Evolutionary conservation across 2,329 filamentous ascomycete species (phyloP).

Genomic region (Microdochium trichocladiopsis): DNA sequence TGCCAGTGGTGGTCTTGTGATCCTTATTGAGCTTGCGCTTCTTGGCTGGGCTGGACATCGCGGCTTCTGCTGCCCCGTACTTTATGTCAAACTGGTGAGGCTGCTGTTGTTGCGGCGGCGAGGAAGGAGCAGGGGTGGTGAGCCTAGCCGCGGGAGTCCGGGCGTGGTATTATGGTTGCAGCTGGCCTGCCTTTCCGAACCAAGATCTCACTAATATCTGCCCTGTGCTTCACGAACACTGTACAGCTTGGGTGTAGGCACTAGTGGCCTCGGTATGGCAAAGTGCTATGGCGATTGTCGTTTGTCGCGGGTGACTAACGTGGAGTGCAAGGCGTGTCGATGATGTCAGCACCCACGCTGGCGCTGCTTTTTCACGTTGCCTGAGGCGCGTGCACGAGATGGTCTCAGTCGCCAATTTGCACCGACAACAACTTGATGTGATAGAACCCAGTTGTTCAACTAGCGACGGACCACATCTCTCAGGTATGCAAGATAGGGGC

Average conservation of each 20-base stretch:
- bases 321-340: not conserved
- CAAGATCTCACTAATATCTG: too few species aligned
- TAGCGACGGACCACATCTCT: too few species aligned
- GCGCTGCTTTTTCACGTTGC: not conserved
- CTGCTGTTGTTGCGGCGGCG: not conserved
- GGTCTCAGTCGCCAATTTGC: not conserved
- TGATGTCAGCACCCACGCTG: not conserved
- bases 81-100: not conserved
- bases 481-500: too few species aligned
- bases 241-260: too few species aligned
- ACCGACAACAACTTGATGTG: not conserved
- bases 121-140: not conserved
- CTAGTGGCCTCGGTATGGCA: too few species aligned
- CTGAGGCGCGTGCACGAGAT: not conserved
- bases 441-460: too few species aligned
- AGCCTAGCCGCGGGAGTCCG: too few species aligned
- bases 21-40: constrained; percentile 23
- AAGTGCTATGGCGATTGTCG: not conserved
- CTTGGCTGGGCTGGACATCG: constrained; percentile 23
- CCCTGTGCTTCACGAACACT: too few species aligned
- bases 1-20: constrained; percentile 12
- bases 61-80: not conserved
- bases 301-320: not conserved
- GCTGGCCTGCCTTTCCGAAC: too few species aligned
- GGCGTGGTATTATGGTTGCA: too few species aligned